Conservation (phyloP, 441 rosid genomes). For the Pelargonium citronellum region DNA sequence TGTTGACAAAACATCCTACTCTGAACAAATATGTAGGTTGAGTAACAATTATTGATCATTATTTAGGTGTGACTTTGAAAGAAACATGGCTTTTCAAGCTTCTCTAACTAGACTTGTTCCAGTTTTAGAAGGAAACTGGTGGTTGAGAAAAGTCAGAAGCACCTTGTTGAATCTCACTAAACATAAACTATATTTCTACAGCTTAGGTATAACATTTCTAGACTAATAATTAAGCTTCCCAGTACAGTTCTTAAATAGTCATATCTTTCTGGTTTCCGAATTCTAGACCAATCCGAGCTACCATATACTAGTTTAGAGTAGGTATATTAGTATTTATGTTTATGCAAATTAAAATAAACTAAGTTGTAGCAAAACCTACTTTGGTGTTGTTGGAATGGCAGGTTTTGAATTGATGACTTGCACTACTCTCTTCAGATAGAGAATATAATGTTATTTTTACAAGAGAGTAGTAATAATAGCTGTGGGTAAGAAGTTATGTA, state of each 20-base stretch:
- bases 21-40: constrained; percentile 1
- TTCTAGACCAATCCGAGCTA: constrained; percentile 7
- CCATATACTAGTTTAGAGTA: not conserved
- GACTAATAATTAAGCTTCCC: not conserved
- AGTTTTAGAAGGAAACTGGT: not conserved
- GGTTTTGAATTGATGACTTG: not conserved
- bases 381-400: constrained; percentile 13
- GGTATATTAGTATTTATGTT: too few relatives aligned
- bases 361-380: not conserved
- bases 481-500: constrained; percentile 9
- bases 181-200: too few relatives aligned
- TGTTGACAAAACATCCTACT: constrained; percentile 6
- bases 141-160: not conserved
- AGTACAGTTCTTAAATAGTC: not conserved
- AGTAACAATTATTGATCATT: not conserved
- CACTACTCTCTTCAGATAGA: not conserved
- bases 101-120: not conserved
- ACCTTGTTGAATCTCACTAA: too few relatives aligned
- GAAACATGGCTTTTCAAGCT: constrained; percentile 4
- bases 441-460: not conserved
- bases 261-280: not conserved
- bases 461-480: not conserved
- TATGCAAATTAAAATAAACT: not conserved
- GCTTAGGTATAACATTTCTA: not conserved
- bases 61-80: not conserved